phyloP scores from a whole-genome alignment of 108 stramenopile species.

The Cyclotella atomus region DNA sequence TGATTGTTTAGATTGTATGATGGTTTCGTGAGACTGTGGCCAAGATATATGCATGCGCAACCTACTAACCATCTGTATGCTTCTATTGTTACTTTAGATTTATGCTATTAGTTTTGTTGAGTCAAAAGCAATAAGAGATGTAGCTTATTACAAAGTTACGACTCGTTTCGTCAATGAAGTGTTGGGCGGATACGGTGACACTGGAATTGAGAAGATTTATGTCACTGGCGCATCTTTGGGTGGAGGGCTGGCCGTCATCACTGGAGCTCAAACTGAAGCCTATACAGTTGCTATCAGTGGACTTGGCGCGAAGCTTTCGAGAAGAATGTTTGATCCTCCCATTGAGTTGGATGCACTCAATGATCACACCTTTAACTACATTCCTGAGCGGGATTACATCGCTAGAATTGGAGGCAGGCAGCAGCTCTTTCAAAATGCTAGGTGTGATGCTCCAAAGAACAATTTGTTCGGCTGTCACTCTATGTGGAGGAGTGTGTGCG shows the following conservation, averaged over 20 bases:
- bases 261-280: slow-evolving; percentile 73
- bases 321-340: slow-evolving; percentile 67
- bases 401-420: slow-evolving; percentile 69
- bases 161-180: slow-evolving; percentile 43
- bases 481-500: slow-evolving; percentile 54
- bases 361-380: slow-evolving; percentile 75
- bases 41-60: no score
- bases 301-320: slow-evolving; percentile 67
- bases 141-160: slow-evolving; percentile 44
- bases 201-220: slow-evolving; percentile 21
- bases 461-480: slow-evolving; percentile 56
- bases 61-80: no score
- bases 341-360: slow-evolving; percentile 59
- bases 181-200: slow-evolving; percentile 30
- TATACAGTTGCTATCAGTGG: slow-evolving; percentile 73
- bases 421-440: slow-evolving; percentile 36
- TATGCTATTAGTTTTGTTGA: slow-evolving; percentile 37
- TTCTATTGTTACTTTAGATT: no score
- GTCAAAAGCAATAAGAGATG: slow-evolving; percentile 37
- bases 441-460: slow-evolving; percentile 50
- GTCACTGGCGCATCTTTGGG: slow-evolving; percentile 50
- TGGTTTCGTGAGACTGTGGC: no score
- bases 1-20: no score
- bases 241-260: slow-evolving; percentile 83
- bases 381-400: slow-evolving; percentile 80